phyloP scores from a whole-genome alignment of 352 stramenopile species.

The Globisporangium mamillatum region DNA sequence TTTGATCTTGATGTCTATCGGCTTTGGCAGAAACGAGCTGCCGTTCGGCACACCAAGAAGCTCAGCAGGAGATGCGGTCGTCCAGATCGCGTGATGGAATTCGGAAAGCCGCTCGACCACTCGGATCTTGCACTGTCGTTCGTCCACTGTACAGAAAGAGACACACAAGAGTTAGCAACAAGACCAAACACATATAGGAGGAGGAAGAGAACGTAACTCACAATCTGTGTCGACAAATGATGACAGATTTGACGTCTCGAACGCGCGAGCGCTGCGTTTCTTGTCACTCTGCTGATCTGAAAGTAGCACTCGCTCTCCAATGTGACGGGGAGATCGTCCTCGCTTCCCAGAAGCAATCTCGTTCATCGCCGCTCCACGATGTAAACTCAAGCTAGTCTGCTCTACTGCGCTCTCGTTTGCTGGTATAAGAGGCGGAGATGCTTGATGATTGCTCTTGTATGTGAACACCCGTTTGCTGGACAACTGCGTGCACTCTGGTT shows the following conservation, averaged over 20 bases:
- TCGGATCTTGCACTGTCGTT: constrained; percentile 86
- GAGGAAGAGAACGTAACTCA: constrained; percentile 20
- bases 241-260: constrained; percentile 41
- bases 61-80: constrained; percentile 29
- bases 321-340: constrained; percentile 32
- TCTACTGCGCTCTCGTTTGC: background rate
- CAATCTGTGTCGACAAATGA: constrained; percentile 68
- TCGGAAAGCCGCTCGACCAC: constrained; percentile 82
- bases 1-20: background rate
- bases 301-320: background rate
- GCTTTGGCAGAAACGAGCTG: constrained; percentile 5
- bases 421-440: constrained; percentile 21
- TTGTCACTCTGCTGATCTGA: background rate
- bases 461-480: constrained; percentile 51
- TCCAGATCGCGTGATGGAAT: constrained; percentile 78
- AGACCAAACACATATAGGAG: no score
- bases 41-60: constrained; percentile 5
- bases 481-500: constrained; percentile 38
- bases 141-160: constrained; percentile 55
- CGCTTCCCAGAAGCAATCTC: constrained; percentile 35
- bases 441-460: constrained; percentile 46
- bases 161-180: constrained; percentile 2
- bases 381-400: background rate
- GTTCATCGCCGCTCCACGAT: constrained; percentile 2
- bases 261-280: constrained; percentile 2